Conservation (phyloP, 257 asterid genomes). For the Solanum sejunctum region DNA sequence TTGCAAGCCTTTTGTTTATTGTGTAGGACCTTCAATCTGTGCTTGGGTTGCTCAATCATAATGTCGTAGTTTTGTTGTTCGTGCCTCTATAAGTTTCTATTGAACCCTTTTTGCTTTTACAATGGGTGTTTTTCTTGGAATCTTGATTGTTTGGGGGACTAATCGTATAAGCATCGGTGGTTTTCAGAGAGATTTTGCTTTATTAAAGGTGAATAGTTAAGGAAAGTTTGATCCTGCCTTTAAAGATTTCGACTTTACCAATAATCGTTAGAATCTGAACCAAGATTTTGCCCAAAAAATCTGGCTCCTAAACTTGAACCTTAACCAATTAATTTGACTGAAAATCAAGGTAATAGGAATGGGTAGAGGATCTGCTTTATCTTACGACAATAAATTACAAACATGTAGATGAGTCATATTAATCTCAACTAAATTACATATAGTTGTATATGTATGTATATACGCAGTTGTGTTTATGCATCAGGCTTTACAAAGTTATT, state of each 20-base stretch:
- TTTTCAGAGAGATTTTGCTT: too few species aligned
- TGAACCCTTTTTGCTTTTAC: background rate
- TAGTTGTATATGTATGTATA: background rate
- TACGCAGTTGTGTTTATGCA: background rate
- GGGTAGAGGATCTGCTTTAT: slow-evolving; percentile 30
- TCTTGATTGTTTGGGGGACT: too few species aligned
- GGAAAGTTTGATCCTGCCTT: too few species aligned
- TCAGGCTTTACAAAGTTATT: background rate
- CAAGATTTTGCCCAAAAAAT: slow-evolving; percentile 10
- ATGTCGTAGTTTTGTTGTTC: too few species aligned
- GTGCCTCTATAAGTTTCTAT: too few species aligned
- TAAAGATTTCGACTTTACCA: background rate
- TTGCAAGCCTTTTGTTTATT: slow-evolving; percentile 14
- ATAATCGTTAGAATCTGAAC: slow-evolving; percentile 11
- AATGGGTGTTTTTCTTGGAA: too few species aligned
- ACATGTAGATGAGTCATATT: slow-evolving; percentile 45
- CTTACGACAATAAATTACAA: slow-evolving; percentile 78
- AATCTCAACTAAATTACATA: background rate
- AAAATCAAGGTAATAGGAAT: background rate
- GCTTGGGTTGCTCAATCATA: too few species aligned
- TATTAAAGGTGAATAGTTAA: too few species aligned
- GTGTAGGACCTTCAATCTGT: slow-evolving; percentile 17
- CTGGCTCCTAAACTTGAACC: slow-evolving; percentile 5
- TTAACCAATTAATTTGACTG: background rate
- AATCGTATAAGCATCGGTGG: too few species aligned